These are phyloP conservation scores for Periconia sp. DNA, from an alignment of 2,329 filamentous ascomycete species.

Conservation along the genomic window DNA sequence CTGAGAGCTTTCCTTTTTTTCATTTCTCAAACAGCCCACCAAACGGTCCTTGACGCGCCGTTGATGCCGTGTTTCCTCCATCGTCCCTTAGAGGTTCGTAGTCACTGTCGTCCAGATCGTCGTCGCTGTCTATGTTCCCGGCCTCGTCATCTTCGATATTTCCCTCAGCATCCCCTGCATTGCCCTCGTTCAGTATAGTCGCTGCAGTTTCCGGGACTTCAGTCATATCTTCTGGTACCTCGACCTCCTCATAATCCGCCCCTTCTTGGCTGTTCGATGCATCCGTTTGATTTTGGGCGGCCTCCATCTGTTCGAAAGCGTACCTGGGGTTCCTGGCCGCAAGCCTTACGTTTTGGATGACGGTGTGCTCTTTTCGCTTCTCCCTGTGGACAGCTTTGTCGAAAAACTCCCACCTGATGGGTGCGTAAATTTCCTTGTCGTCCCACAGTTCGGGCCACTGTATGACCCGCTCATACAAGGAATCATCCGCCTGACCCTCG, in stretches of 20 bases:
- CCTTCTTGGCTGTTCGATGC: slow-evolving; percentile 14
- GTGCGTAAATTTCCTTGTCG: slow-evolving; percentile 30
- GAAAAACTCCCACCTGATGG: slow-evolving; percentile 31
- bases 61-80: background rate
- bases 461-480: slow-evolving; percentile 33
- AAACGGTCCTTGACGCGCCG: background rate
- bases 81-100: background rate
- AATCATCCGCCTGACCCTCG: slow-evolving; percentile 34
- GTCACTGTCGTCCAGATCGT: slow-evolving; percentile 18
- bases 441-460: slow-evolving; percentile 39
- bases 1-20: background rate
- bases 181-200: slow-evolving; percentile 23
- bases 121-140: slow-evolving; percentile 14
- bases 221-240: slow-evolving; percentile 34
- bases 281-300: slow-evolving; percentile 2
- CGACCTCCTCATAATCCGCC: slow-evolving; percentile 18
- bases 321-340: slow-evolving; percentile 37
- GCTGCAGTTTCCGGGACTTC: slow-evolving; percentile 31
- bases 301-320: slow-evolving; percentile 36
- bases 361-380: slow-evolving; percentile 30
- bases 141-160: slow-evolving; percentile 15
- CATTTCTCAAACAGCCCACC: background rate
- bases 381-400: slow-evolving; percentile 23
- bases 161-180: slow-evolving; percentile 12
- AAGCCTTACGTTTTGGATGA: slow-evolving; percentile 36